These are phyloP conservation scores for Epichloe brachyelytri DNA, from an alignment of 2,329 filamentous ascomycete species.

Conservation along the genomic window DNA sequence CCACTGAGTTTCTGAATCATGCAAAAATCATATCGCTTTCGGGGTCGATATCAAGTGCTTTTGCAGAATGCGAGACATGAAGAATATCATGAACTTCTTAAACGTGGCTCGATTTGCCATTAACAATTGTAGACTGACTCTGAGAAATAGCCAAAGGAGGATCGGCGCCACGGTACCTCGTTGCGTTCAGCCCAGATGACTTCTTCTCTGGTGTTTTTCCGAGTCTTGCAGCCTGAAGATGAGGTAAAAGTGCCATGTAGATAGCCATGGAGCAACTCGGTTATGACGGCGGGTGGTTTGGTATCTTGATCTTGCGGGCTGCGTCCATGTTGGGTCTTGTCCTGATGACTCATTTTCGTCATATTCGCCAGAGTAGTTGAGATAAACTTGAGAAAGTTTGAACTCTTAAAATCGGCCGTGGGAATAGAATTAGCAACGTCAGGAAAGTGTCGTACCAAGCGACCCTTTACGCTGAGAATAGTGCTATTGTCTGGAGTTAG, in stretches of 20 bases:
- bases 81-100: constrained; percentile 37
- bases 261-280: constrained; percentile 29
- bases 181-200: not conserved
- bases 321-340: too few relatives aligned
- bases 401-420: not conserved
- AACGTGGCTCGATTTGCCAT: constrained; percentile 22
- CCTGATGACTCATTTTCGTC: not conserved
- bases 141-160: constrained; percentile 7
- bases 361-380: not conserved
- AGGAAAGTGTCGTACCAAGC: not conserved
- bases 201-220: constrained; percentile 41
- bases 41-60: too few relatives aligned
- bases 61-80: constrained; percentile 22
- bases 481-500: not conserved
- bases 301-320: constrained; percentile 14
- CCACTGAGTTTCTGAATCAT: too few relatives aligned
- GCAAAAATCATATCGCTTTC: too few relatives aligned
- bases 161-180: constrained; percentile 1
- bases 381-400: constrained; percentile 2
- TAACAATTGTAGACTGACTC: constrained; percentile 5
- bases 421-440: not conserved
- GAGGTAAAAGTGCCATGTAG: constrained; percentile 17
- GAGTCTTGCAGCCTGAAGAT: too few relatives aligned
- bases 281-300: constrained; percentile 33
- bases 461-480: not conserved